Base-by-base conservation (phyloP, 495 filamentous ascomycete species). In the Glonium stellatum region DNA sequence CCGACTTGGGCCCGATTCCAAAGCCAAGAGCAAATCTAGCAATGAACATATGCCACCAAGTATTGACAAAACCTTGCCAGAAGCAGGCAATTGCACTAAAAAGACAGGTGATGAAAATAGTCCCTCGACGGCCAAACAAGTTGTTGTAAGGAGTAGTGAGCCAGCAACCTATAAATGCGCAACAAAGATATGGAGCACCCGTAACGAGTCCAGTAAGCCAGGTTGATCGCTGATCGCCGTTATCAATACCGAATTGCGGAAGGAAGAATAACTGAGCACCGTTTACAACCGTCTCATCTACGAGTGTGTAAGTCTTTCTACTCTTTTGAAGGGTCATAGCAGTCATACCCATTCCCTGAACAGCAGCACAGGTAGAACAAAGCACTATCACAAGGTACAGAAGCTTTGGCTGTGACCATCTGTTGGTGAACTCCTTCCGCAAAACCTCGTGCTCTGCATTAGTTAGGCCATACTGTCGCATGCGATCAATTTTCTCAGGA, bases 91-190 rank as follows among this genome's bases (percentile, higher is more conserved):
- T 66, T 4, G 85, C 83, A 12, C 80, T 82, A 61, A 87, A 79
- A 12, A 79, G 69, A 67, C 86, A 90, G 18, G 86, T 83, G 47
- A 93, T 74, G 70, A 95, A 92, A 54, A 95, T 88, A 12, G 89
- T 92, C 8, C 90, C 88, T 1, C 90, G 83, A 54, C 91, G 85
- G 22, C 89, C 91, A 62, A 92, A 87, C 57, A 72, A 78, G 60
- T 85, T 82, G 71, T 96, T 95, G 70, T 89, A 80, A 0, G 89
- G 88, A 19, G 85, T 84, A 1, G 88, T 90, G 42, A 91, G 77
- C 90, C 90, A 95, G 75, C 87, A 93, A 18, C 88, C 86, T 47
- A 88, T 70, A 42, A 91, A 69, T 19, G 90, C 87, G 63, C 84
- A 92, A 72, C 84, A 84, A 10, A 92, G 78, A 65, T 93, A 92